Evolutionary conservation across 148 eudicot genomes (phyloP).

Genomic region (Simmondsia chinensis): DNA sequence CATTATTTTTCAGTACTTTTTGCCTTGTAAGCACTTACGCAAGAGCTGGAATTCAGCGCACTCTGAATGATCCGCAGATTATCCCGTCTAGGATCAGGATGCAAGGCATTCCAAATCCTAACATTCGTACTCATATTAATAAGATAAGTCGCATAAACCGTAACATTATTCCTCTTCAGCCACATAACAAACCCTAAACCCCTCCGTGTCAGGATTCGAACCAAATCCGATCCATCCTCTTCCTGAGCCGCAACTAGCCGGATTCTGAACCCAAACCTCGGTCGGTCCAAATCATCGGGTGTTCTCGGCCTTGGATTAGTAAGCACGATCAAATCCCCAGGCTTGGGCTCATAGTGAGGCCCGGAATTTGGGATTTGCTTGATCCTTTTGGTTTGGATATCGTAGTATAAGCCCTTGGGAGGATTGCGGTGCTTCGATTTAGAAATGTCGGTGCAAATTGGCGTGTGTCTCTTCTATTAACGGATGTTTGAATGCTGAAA

Average conservation of each 20-base stretch:
- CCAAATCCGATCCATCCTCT: not conserved
- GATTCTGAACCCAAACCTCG: slow-evolving; percentile 8
- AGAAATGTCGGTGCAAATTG: slow-evolving; percentile 10
- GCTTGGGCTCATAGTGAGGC: slow-evolving; percentile 15
- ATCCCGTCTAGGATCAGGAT: slow-evolving; percentile 1
- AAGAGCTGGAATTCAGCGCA: not conserved
- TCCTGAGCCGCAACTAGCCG: slow-evolving; percentile 21
- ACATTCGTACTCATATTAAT: slow-evolving; percentile 14
- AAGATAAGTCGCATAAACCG: slow-evolving; percentile 14
- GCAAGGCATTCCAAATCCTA: slow-evolving; percentile 14
- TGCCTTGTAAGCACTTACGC: too few relatives aligned
- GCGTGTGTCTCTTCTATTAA: slow-evolving; percentile 59
- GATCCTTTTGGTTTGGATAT: not conserved
- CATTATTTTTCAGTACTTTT: too few relatives aligned
- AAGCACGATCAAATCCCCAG: slow-evolving; percentile 35
- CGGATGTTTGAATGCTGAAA: slow-evolving; percentile 27
- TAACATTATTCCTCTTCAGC: not conserved
- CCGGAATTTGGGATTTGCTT: not conserved
- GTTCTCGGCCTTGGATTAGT: slow-evolving; percentile 25
- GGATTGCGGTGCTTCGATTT: slow-evolving; percentile 1
- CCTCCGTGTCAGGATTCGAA: not conserved
- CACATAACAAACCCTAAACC: not conserved
- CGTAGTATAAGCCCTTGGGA: slow-evolving; percentile 17
- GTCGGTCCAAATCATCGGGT: slow-evolving; percentile 20
- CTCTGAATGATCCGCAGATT: slow-evolving; percentile 1